phyloP scores from a whole-genome alignment of 805 yeast species.

The Wickerhamiella allomyrinae region DNA sequence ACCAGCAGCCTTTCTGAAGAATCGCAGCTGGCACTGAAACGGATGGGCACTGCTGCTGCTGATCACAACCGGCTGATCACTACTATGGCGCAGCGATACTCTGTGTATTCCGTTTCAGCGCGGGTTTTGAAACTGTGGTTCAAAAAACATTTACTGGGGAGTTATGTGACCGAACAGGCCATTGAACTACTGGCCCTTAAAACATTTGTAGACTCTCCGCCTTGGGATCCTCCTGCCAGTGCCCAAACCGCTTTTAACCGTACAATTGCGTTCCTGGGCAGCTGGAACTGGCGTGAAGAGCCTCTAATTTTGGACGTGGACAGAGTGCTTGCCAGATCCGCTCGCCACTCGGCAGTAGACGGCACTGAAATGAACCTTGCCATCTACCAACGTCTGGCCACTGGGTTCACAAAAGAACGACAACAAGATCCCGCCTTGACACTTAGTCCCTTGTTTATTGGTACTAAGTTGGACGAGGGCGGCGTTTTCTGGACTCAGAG shows the following conservation, averaged over 20 bases:
- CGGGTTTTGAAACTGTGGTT: constrained; percentile 84
- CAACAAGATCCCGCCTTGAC: constrained; percentile 69
- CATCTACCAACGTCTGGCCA: constrained; percentile 45
- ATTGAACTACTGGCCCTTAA: constrained; percentile 71
- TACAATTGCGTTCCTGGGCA: constrained; percentile 50
- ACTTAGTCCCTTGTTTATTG: constrained; percentile 68
- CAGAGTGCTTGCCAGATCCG: constrained; percentile 5
- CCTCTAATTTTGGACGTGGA: constrained; percentile 69
- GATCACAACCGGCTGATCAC: constrained; percentile 73
- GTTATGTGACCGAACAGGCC: constrained; percentile 63
- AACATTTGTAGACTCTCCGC: constrained; percentile 76
- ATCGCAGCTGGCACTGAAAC: constrained; percentile 31
- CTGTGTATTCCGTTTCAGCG: constrained; percentile 63
- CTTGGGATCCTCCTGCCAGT: constrained; percentile 70
- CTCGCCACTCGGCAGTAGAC: constrained; percentile 15
- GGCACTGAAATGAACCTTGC: constrained; percentile 37
- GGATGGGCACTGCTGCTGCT: constrained; percentile 34
- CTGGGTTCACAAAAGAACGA: constrained; percentile 54
- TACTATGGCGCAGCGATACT: constrained; percentile 55
- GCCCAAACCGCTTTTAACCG: constrained; percentile 71
- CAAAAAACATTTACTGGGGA: constrained; percentile 59
- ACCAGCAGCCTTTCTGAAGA: constrained; percentile 41
- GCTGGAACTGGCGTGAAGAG: constrained; percentile 92
- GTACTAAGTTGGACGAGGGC: constrained; percentile 68
- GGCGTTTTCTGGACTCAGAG: constrained; percentile 72